phyloP scores from a whole-genome alignment of 148 eudicot genomes.

The Nepenthes gracilis region DNA sequence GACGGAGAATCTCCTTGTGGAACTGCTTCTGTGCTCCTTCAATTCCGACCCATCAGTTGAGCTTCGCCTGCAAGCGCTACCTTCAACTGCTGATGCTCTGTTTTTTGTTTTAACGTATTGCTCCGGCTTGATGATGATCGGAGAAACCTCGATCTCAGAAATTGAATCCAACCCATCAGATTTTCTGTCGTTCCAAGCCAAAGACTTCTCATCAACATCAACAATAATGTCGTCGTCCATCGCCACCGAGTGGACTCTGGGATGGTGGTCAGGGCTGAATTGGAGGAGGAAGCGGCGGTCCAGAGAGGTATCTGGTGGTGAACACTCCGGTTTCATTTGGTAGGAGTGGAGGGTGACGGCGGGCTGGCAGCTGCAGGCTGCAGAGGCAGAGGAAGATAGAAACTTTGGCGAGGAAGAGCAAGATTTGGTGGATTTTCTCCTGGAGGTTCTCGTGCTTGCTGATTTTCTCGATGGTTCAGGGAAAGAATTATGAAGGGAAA shows the following conservation, averaged over 20 bases:
- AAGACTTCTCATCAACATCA: slow-evolving; percentile 10
- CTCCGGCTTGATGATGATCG: slow-evolving; percentile 30
- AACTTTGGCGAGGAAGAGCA: background rate
- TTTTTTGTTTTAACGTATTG: slow-evolving; percentile 3
- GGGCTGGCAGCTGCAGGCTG: background rate
- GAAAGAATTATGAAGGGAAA: too few species aligned
- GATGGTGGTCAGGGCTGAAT: background rate
- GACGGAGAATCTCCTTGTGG: slow-evolving; percentile 3
- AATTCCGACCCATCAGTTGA: background rate
- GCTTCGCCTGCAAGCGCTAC: background rate
- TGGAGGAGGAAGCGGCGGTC: slow-evolving; percentile 9
- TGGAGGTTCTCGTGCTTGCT: slow-evolving; percentile 18
- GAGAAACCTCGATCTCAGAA: slow-evolving; percentile 20
- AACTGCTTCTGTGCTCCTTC: slow-evolving; percentile 12
- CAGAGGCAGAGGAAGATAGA: slow-evolving; percentile 13
- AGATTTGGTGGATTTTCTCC: slow-evolving; percentile 4
- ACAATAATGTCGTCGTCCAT: slow-evolving; percentile 12
- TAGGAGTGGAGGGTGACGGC: slow-evolving; percentile 9
- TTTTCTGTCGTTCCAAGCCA: background rate
- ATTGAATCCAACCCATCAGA: slow-evolving; percentile 3
- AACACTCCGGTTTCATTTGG: slow-evolving; percentile 8
- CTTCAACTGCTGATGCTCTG: background rate
- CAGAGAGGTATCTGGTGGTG: slow-evolving; percentile 3
- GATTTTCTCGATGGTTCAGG: slow-evolving; percentile 31
- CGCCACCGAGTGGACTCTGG: background rate